Base-by-base conservation (phyloP, 2,329 filamentous ascomycete species). In the Sphaerostilbella broomeana region DNA sequence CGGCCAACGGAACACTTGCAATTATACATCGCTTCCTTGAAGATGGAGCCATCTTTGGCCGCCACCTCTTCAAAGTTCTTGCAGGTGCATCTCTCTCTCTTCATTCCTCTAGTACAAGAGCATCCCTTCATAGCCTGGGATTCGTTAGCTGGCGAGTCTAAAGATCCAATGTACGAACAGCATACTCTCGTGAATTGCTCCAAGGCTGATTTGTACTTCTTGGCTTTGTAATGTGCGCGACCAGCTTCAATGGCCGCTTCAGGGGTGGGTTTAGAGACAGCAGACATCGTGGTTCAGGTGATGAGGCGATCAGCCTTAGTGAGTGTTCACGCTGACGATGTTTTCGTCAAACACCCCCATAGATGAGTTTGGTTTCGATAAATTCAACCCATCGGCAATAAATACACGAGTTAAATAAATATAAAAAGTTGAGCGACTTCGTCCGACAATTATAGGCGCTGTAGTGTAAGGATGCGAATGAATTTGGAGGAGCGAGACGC, bases 1-100 rank as follows among this genome's bases (percentile, higher is more conserved):
- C 53, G 60, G 10, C 60, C 56, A 5, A 61, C 59, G 3, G 43
- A 37, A 40, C 65, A 68, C 4, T 41, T 49, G 47, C 65, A 68
- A 8, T 53, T 59, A 38, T 62, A 59, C 57, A 65, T 64, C 32
- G 62, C 64, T 47, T 67, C 64, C 3, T 61, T 51, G 45, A 65
- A 66, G 17, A 68, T 60, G n/a, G 59, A 62, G 9, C 55, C 58
- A 20, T 53, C 51, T 20, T 58, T 50, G 2, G 36, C 39, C 3
- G 55, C 60, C 9, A 61, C 51, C 17, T 53, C 51, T 29, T 63
- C 58, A 28, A 59, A 67, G 40, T 65, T 49, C 43, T 67, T 67
- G 48, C 64, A 67, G 5, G 44, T 46, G 49, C 64, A 67, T 19
- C 61, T 54, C 15, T 59, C 54, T 7, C 65, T 56, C 32, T 55